Evolutionary conservation across 116 monocot species (phyloP), one percentile per base, ranked within the genome.

Genomic region (Papilionanthe hybrid): DNA sequence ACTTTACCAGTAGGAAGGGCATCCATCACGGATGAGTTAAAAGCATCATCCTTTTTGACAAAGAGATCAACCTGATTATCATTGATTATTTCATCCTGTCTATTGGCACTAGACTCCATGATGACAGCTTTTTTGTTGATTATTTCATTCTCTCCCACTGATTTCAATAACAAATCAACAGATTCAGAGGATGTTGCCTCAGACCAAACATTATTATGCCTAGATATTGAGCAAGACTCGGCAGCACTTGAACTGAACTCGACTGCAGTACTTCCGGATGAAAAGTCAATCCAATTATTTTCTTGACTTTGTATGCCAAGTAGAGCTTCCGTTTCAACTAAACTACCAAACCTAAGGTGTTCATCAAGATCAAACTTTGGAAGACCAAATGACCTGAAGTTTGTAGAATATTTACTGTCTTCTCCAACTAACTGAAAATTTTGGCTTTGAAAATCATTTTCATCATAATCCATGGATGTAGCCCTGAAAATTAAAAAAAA

Each of bases 401-500:
- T 90, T 81, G 84, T 58, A 55, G 96, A 85, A 73, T 90, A 94
- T 79, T 87, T 94, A 73, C 12, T 75, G 30, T 92, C 92, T 84
- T 98, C 97, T 45, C 86, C 88, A 53, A 72, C 86, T 92, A 98
- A 63, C 73, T 94, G 94, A 82, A 92, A 91, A 81, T 90, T 94
- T 83, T 92, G 92, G 80, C 79, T 94, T 78, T 92, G 97, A 87
- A 94, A 98, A 78, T 98, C 94, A 88, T 84, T 88, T 79, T 94
- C 94, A 85, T 94, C 91, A 91, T 90, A 91, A 98, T 94, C 97
- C 97, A 98, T 98, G 86, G 85, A 84, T 94, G 82, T 79, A 87
- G 79, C 79, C 93, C 98, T 98, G 80, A 83, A 77, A 8, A 78
- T 56, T 78, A 79, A 0, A 9, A 3, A 72, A 19, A 72, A 72